Conservation (phyloP, 2,329 filamentous ascomycete genomes). For the Venturia oleaginea region DNA sequence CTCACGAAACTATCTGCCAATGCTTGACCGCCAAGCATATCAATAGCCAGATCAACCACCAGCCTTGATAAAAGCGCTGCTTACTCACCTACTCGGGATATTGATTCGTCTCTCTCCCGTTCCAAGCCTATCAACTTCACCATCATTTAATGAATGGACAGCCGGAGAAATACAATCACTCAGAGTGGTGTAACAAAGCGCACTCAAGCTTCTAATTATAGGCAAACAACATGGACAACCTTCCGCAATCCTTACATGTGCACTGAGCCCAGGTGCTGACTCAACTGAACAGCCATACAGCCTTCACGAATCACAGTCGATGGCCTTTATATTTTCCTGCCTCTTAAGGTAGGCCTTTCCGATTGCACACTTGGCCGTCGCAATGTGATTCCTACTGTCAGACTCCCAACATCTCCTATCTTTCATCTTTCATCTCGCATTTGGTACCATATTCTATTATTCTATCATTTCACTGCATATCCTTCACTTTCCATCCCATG, state of each 20-base stretch:
- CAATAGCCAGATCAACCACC: constrained; percentile 11
- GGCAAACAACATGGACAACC: not conserved
- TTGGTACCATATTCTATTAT: no score
- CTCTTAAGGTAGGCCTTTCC: not conserved
- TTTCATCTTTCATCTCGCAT: no score
- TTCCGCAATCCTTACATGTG: not conserved
- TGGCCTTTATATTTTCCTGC: not conserved
- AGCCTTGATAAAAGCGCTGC: not conserved
- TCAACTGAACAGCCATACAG: not conserved
- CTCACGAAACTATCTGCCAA: constrained; percentile 8
- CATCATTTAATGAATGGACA: no score
- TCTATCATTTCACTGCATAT: not conserved
- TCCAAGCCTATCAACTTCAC: not conserved
- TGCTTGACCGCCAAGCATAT: constrained; percentile 9
- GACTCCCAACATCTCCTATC: not conserved
- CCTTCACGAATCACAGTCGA: not conserved
- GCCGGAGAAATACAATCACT: no score
- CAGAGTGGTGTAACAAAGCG: not conserved
- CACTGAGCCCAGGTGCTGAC: not conserved
- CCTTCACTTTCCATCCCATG: not conserved
- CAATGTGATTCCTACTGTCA: not conserved
- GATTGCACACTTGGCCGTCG: not conserved
- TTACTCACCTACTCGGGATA: not conserved
- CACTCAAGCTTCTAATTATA: not conserved
- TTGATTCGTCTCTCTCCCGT: not conserved